Base-by-base conservation (phyloP, 805 yeast genomes). In the Clavispora asparagi region DNA sequence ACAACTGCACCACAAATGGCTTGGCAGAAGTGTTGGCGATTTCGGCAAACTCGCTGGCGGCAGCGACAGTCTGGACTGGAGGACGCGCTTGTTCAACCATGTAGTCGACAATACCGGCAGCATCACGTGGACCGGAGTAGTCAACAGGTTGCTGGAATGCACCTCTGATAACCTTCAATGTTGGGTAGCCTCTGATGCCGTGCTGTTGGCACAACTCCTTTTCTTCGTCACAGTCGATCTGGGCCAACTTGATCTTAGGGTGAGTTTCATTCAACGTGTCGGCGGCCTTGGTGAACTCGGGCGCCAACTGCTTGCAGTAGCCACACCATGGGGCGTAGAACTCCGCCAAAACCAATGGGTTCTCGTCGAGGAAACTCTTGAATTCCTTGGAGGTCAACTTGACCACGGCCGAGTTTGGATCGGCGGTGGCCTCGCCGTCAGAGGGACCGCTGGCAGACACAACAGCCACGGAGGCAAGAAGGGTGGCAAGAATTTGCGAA, bases 291-390 rank as follows among this genome's bases (percentile, higher is more conserved):
- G 81, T 73, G 56, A 77, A 87, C 65, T 88, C 84, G 31, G 96
- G 96, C 11, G 89, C 96, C 54, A 88, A 71, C 42, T 78, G 78
- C 74, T 91, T 89, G 77, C 97, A 91, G 72, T 91, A 94, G 14
- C 97, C 97, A 76, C 97, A 91, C 97, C 98, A 92, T 64, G 97
- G 95, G 14, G 96, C 96, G 65, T 84, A 88, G 69, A 88, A 88
- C 68, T 88, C 95, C 17, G 92, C 85, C 51, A 88, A 70, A 19
- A 88, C 95, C 55, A 91, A 74, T 31, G 89, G 86, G 71, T 91
- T 85, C 46, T 76, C 80, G 41, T 71, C 67, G 53, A 92, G 68
- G 66, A 87, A 88, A 13, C 74, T 65, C 47, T 78, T 77, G 64
- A 87, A 92, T 48, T 77, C 77, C 33, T 76, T 82, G 17, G 82